Base-by-base conservation (phyloP, 371 early-diverging fungal genomes). In the Catenaria anguillulae region DNA sequence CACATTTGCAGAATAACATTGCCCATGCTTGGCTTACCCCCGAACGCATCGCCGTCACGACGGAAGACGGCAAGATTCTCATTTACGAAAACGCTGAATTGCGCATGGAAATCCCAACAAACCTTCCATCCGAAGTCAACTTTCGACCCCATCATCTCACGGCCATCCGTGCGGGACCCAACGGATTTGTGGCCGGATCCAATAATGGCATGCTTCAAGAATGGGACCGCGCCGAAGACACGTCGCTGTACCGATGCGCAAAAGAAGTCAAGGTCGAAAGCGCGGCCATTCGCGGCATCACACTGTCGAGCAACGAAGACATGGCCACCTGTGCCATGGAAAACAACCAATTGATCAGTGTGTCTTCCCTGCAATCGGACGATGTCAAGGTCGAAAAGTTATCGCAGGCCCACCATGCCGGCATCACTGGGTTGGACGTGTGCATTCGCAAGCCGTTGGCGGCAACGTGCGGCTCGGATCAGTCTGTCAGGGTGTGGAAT, bases 401-500 rank as follows among this genome's bases (percentile, higher is more conserved):
- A 23, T 29, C 63, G 60, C 73, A 74, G n/a, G 29, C 64, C 26
- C 80, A 79, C 65, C 72, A 71, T 56, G 69, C 70, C n/a, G 72
- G 66, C 60, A 73, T 79, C 65, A 75, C 77, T 0, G 78, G 77
- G 2, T 67, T 77, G 66, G 80, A 79, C 66, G 71, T 75, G 17
- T 79, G 80, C 60, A 72, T 77, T 34, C 64, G 80, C 54, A 77
- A 78, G 64, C 76, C 77, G 19, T 67, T 80, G 19, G 63, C 78
- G 21, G 80, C 69, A 23, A 78, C 78, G n/a, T 78, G 77, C 65
- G 71, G 74, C 8, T 59, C 71, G 42, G 80, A 80, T 65, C 66
- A 68, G 31, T 71, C 80, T 33, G 73, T 80, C 15, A 70, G 80
- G 10, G 69, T 80, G 19, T 80, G 78, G 78, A 80, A 80, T 66